phyloP scores from a whole-genome alignment of 1,284 basidiomycete genomes.

The Cryptococcus sp. region DNA sequence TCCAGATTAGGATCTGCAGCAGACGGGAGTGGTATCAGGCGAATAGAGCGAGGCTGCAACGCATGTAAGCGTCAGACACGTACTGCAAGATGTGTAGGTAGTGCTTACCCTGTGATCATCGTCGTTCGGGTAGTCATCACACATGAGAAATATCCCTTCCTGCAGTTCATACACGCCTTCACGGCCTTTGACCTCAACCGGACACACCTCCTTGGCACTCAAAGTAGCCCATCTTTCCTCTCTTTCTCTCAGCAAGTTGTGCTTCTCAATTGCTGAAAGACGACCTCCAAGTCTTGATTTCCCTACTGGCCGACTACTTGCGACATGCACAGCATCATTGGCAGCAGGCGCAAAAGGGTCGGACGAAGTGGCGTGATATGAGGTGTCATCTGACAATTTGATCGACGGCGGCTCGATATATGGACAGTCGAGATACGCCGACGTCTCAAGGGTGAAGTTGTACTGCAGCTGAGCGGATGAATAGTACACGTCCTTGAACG shows the following conservation, averaged over 20 bases:
- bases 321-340: not conserved
- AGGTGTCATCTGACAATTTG: not conserved
- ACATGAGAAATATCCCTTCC: conserved; percentile 51
- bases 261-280: conserved; percentile 32
- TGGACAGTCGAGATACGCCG: conserved; percentile 34
- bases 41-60: conserved; percentile 35
- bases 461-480: conserved; percentile 31
- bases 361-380: not conserved
- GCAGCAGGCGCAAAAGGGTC: not conserved
- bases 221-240: conserved; percentile 41
- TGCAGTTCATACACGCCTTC: conserved; percentile 52
- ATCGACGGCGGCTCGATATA: conserved; percentile 6
- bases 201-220: conserved; percentile 18
- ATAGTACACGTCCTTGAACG: conserved; percentile 14
- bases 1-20: conserved; percentile 38
- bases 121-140: conserved; percentile 33
- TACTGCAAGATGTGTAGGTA: not conserved
- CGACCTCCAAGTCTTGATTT: not conserved
- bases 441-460: conserved; percentile 25
- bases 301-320: not conserved
- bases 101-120: conserved; percentile 29
- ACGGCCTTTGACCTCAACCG: conserved; percentile 33
- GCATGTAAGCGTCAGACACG: not conserved
- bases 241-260: conserved; percentile 21
- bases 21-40: conserved; percentile 47